Base-by-base conservation (phyloP, 2,329 filamentous ascomycete genomes). In the Ophiobolus disseminans region DNA sequence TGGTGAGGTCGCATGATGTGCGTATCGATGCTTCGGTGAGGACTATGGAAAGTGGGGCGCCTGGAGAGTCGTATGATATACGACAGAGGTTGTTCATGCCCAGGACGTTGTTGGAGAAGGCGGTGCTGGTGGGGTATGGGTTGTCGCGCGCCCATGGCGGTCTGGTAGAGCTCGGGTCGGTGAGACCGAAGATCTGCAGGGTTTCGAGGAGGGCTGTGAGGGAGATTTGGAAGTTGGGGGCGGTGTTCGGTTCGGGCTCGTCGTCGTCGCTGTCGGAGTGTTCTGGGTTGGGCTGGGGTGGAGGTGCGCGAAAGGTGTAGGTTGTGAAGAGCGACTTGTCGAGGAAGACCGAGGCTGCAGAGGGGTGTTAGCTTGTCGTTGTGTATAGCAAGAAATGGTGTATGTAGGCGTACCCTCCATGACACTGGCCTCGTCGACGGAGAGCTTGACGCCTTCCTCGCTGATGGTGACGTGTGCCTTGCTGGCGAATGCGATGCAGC, bases 131-230 rank as follows among this genome's bases (percentile, higher is more conserved):
- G 81, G 68, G 75, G 62, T 60, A 76, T 48, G 68, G 75, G 59
- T 56, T 76, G 58, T 66, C 74, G 69, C 53, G 74, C 40, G 60
- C 73, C 75, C 66, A 75, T 61, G 51, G 65, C 47, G 62, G 70
- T 58, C 57, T 73, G 48, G 47, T 65, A 53, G 59, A 73, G 45
- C 58, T 63, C 9, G 76, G 75, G 49, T 78, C 77, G 17, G 75
- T 77, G 39, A 92, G 84, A 40, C 91, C 91, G 66, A 99, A 96
- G 40, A 99, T 97, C 66, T 97, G 93, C 6, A 99, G 81, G 0
- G 93, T 96, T 75, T 97, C 94, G 43, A 99, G 84, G 3, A 99
- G 82, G 14, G 93, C 90, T 4, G 87, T 82, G 7, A 99, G 83
- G 2, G 91, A 94, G 57, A 97, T 87, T 68, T 95, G 88, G 69